Base-by-base conservation (phyloP, 2,329 filamentous ascomycete species). In the Neophaeococcomyces mojaviensis region DNA sequence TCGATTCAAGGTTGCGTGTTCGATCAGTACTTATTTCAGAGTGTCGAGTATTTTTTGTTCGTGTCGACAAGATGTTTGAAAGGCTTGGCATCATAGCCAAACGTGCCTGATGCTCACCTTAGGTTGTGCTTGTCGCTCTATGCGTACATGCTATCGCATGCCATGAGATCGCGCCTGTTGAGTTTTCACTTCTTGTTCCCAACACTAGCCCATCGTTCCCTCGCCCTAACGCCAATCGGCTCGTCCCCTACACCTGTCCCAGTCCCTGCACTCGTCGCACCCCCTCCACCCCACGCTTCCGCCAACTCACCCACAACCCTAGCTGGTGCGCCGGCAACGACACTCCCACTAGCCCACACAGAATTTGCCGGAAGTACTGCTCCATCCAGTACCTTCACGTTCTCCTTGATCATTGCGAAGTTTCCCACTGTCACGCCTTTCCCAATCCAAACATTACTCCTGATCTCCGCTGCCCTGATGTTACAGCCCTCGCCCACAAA, bases 401-500 rank as follows among this genome's bases (percentile, higher is more conserved):
- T 94, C 64, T 97, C 92, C 65, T 95, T 96, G 61, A 97, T 79
- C 50, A 96, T 90, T 40, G 83, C 85, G 65, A 96, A 89, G 55
- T 88, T 84, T 47, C 87, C 86, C 40, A 98, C 74, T 1, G 84
- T 82, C 52, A 82, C 86, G 42, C 81, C 79, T 46, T 76, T 75
- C 18, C 88, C 89, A 50, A 98, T 86, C 61, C 88, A 79, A 13
- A 97, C 88, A 66, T 96, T 87, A 56, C 77, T 88, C 2, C 86
- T 86, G 44, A 98, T 79, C 30, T 79, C 78, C 5, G 88, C 88
- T 1, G 90, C 88, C 62, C 92, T 87, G 31, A 98, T 77, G 32
- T 90, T 78, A 31, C 81, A 81, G 28, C 73, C 71, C 58, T 79
- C 75, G 48, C 88, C 89, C 40, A 98, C 77, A 66, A 90, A 96